Base-by-base conservation (phyloP, 805 yeast species). In the Limtongia smithiae region DNA sequence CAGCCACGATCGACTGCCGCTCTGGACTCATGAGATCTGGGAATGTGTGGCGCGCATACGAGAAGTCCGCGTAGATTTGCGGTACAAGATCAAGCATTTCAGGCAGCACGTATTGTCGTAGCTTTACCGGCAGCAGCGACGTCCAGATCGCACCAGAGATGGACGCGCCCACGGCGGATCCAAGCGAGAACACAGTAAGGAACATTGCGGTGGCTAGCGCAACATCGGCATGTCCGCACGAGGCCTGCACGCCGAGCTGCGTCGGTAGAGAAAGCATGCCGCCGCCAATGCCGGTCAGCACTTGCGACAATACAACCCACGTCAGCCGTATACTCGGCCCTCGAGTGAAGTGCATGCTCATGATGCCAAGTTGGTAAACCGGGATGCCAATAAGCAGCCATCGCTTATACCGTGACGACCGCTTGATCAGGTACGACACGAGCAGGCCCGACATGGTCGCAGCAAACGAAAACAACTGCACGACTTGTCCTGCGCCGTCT, bases 111-210 rank as follows among this genome's bases (percentile, higher is more conserved):
- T 73, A 62, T 25, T 64, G 60, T 30, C 60, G 43, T 41, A 77
- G 63, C 54, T 68, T 58, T 8, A 60, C 59, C 62, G 74, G 80
- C 61, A 81, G 65, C 22, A 71, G 62, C 51, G 77, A 72, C 14
- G 82, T 75, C 85, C 85, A 81, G 24, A 81, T 68, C 31, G 83
- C 83, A 55, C 83, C 84, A 15, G 82, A 72, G 32, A 81, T 71
- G 28, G 81, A 66, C 17, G 76, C 65, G 22, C 85, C 86, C 37
- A 80, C 59, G 8, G 83, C 82, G 5, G 77, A 65, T 7, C 86
- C 86, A 44, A 81, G 69, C 54, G 77, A 73, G 62, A 79, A 80
- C 17, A 74, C 64, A 3, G 83, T 72, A 56, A 77, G 70, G 65
- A 74, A 76, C 45, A 79, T 63, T 0, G 83, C 72, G 32, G 77